Evolutionary conservation across 768 basidiomycete genomes (phyloP).

Genomic region (Suillus lakei): DNA sequence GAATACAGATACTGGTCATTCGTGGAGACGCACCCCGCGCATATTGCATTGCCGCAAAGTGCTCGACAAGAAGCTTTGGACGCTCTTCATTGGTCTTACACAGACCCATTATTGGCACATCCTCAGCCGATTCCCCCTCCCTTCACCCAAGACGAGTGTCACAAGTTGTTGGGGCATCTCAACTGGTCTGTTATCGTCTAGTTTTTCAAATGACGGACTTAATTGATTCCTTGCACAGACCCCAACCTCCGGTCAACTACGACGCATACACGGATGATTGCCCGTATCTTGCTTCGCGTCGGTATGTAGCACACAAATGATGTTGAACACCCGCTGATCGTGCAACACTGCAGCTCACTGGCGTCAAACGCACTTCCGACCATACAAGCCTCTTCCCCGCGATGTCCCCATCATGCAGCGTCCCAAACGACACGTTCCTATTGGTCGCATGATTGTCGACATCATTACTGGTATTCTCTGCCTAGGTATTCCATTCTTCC

Average conservation of each 20-base stretch:
- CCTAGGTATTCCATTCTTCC: conserved; percentile 81
- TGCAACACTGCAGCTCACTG: conserved; percentile 50
- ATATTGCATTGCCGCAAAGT: conserved; percentile 57
- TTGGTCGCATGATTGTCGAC: conserved; percentile 58
- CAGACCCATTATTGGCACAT: conserved; percentile 74
- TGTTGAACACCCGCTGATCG: conserved; percentile 3
- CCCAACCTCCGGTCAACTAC: conserved; percentile 31
- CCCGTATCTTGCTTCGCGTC: conserved; percentile 70
- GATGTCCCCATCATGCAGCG: conserved; percentile 44
- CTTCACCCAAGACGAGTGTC: conserved; percentile 78
- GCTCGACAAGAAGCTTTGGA: conserved; percentile 75
- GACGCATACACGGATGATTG: conserved; percentile 65
- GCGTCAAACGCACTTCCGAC: conserved; percentile 73
- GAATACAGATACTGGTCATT: conserved; percentile 86
- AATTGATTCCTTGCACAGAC: conserved; percentile 16
- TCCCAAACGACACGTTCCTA: conserved; percentile 34
- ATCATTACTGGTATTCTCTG: conserved; percentile 66
- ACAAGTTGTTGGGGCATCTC: conserved; percentile 69
- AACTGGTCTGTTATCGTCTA: conserved; percentile 27
- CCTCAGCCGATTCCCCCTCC: conserved; percentile 62
- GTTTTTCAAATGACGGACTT: background rate
- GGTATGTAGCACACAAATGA: conserved; percentile 46
- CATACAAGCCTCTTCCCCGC: conserved; percentile 65
- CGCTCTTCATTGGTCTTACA: conserved; percentile 80
- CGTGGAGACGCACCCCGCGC: conserved; percentile 80